phyloP scores from a whole-genome alignment of 106 monocot genomes.

The Gastrodia elata region DNA sequence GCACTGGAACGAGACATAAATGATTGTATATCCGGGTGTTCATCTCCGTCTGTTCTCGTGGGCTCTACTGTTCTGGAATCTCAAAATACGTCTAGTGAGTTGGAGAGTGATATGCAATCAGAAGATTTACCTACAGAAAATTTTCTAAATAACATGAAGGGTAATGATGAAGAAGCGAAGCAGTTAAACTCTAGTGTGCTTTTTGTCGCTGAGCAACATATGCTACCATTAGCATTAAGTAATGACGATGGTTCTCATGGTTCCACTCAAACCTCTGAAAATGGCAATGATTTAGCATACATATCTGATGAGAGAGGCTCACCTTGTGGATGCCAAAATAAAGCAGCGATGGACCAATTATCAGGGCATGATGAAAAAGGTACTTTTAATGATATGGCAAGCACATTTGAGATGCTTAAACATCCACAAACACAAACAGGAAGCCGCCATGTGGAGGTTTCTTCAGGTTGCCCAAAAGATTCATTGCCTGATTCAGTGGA shows the following conservation, averaged over 20 bases:
- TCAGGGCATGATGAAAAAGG: constrained; percentile 5
- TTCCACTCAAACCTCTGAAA: background rate
- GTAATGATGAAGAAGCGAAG: background rate
- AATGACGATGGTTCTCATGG: background rate
- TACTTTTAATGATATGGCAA: constrained; percentile 5
- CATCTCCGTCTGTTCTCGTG: background rate
- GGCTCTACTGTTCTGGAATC: constrained; percentile 7
- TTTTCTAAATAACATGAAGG: background rate
- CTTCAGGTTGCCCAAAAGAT: constrained; percentile 10
- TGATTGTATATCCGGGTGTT: background rate
- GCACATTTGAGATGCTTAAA: constrained; percentile 9
- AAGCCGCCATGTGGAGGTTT: constrained; percentile 4
- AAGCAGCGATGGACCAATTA: constrained; percentile 7
- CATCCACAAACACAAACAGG: constrained; percentile 10
- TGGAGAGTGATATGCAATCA: constrained; percentile 4
- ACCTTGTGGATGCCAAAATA: constrained; percentile 4
- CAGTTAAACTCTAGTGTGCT: constrained; percentile 8
- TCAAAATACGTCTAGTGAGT: background rate
- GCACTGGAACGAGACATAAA: background rate
- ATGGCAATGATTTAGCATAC: constrained; percentile 4
- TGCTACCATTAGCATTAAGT: background rate
- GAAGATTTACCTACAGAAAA: background rate
- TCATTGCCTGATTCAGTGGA: background rate
- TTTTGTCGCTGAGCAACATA: constrained; percentile 1
- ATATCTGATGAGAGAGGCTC: constrained; percentile 14